Evolutionary conservation across 768 basidiomycete species (phyloP), one percentile per base, ranked within the genome.

Genomic region (Megacollybia marginata): DNA sequence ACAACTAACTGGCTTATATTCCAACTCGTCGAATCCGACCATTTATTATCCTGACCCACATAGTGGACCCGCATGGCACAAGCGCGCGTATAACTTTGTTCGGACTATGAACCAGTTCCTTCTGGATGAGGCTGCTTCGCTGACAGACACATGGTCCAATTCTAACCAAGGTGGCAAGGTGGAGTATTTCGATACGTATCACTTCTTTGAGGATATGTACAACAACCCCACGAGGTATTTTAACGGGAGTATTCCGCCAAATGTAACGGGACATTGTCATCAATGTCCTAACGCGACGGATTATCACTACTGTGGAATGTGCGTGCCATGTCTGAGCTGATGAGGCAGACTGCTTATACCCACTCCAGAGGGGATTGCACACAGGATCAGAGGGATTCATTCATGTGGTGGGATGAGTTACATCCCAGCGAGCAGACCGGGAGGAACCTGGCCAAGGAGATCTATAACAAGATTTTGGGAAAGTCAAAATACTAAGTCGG

Each of bases 221-320:
- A 43, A 55, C 33, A 34, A 59, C 7, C 57, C 59, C 4, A 16
- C 46, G 13, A 15, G 48, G 11, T 61, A 49, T 47, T 61, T 61
- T 54, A 61, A 61, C 44, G 59, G 59, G 35, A 55, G 49, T 19
- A 54, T 57, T 13, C 57, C 59, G 6, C 53, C 57, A 33, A 61
- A 58, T 42, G 51, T 54, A 2, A 57, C 57, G 15, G 54, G 57
- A 4, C 55, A 57, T 43, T 60, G 59, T 48, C 59, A 60, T 46
- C 57, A 58, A 35, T 60, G 59, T 49, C 56, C 56, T 8, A 55
- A 57, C 44, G 48, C 51, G 10, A 35, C 36, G 15, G 52, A 49
- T 33, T 53, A 32, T 28, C 45, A 34, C 13, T 23, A 28, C 19
- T 52, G 46, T 35, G 50, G 50, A 42, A 52, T 52, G 50, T 52